A percentile compares a stretch with the other conserved stretches of the same genome.
Conservation (phyloP, 208 protist species). For the Kentomonas sorsogonicus region DNA sequence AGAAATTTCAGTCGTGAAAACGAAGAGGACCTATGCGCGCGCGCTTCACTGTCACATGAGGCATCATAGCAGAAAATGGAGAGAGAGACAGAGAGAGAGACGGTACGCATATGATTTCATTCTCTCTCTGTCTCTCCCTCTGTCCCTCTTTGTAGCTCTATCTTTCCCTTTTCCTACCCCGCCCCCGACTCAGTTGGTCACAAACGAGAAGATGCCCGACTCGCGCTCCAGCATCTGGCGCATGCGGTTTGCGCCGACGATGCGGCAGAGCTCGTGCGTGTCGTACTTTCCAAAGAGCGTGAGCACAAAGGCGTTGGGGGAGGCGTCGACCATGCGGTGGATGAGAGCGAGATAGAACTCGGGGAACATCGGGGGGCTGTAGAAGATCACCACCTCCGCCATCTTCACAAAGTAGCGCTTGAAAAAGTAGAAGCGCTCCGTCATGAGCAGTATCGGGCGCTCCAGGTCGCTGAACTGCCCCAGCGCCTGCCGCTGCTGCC, state of each 20-base stretch:
- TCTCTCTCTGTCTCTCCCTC: constrained; percentile 3
- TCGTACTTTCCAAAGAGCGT: constrained; percentile 92
- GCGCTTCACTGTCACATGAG: no score
- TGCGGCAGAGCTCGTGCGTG: constrained; percentile 84
- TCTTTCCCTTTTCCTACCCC: not conserved
- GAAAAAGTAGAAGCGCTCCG: constrained; percentile 97
- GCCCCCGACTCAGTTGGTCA: constrained; percentile 78
- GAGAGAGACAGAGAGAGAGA: no score
- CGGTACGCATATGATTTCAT: not conserved
- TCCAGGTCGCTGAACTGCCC: constrained; percentile 84
- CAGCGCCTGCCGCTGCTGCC: constrained; percentile 71
- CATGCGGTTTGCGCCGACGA: constrained; percentile 85
- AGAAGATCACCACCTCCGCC: constrained; percentile 92
- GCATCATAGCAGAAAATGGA: no score
- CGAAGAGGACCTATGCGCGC: no score
- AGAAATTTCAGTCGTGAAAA: no score
- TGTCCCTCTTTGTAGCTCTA: constrained; percentile 8
- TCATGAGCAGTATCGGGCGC: constrained; percentile 89
- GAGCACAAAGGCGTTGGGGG: constrained; percentile 74
- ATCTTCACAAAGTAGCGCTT: constrained; percentile 91
- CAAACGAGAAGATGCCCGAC: constrained; percentile 72
- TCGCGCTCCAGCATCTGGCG: constrained; percentile 71
- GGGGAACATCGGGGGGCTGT: constrained; percentile 89
- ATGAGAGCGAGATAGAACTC: constrained; percentile 93
- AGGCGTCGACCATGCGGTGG: constrained; percentile 67